These are phyloP conservation scores for Stentor roeselii DNA, from an alignment of 73 alveolate genomes.

Conservation along the genomic window DNA sequence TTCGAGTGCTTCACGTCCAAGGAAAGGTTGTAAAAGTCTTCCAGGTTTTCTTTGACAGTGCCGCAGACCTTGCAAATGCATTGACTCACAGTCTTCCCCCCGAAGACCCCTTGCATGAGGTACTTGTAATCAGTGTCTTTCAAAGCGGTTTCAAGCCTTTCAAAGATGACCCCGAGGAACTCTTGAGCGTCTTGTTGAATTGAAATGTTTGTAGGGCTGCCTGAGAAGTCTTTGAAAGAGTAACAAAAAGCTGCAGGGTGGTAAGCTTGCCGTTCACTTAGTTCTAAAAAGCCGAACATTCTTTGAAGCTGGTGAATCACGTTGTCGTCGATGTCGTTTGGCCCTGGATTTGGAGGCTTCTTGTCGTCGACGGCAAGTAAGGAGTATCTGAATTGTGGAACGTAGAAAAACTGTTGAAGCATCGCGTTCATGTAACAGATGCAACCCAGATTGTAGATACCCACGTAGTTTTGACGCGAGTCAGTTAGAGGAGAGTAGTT, in stretches of 20 bases:
- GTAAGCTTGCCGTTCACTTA: conserved; percentile 86
- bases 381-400: conserved; percentile 90
- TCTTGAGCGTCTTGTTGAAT: conserved; percentile 96
- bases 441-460: conserved; percentile 85
- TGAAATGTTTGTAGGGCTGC: conserved; percentile 93
- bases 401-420: conserved; percentile 94
- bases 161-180: conserved; percentile 92
- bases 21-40: conserved; percentile 84
- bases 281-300: conserved; percentile 88
- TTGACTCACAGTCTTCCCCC: conserved; percentile 91
- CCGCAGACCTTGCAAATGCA: conserved; percentile 86
- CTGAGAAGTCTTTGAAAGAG: conserved; percentile 93
- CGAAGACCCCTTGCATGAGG: conserved; percentile 83
- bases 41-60: conserved; percentile 65
- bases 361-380: conserved; percentile 80
- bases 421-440: conserved; percentile 97
- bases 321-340: conserved; percentile 81
- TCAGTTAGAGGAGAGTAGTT: conserved; percentile 77
- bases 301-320: conserved; percentile 88
- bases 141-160: conserved; percentile 84
- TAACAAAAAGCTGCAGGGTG: conserved; percentile 91
- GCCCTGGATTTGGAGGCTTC: conserved; percentile 39
- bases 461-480: conserved; percentile 53
- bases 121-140: conserved; percentile 84
- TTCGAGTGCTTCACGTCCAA: conserved; percentile 89